Conservation (phyloP, 768 basidiomycete genomes). For the Tylopilus rubrobrunneus region DNA sequence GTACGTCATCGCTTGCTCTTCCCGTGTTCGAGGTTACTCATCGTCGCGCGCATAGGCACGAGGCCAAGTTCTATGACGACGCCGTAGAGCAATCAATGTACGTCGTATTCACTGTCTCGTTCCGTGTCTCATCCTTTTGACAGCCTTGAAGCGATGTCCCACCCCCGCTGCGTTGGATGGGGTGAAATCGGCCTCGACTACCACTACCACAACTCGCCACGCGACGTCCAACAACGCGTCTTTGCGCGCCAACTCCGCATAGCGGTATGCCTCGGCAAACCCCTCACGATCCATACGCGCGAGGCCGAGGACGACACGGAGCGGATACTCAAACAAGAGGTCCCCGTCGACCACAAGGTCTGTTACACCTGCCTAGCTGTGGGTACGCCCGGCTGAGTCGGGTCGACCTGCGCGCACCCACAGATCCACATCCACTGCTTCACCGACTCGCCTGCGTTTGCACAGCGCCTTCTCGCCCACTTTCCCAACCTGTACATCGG, state of each 20-base stretch:
- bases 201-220: slow-evolving; percentile 77
- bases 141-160: slow-evolving; percentile 70
- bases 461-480: slow-evolving; percentile 61
- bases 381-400: background rate
- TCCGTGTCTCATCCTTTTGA: no score
- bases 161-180: slow-evolving; percentile 83
- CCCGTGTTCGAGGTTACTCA: background rate
- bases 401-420: background rate
- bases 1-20: slow-evolving; percentile 37
- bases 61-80: slow-evolving; percentile 66
- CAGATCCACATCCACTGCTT: slow-evolving; percentile 89
- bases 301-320: slow-evolving; percentile 85
- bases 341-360: slow-evolving; percentile 69
- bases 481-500: slow-evolving; percentile 85
- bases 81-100: slow-evolving; percentile 61
- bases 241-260: slow-evolving; percentile 65
- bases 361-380: no score
- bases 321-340: slow-evolving; percentile 68
- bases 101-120: no score
- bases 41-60: slow-evolving; percentile 44
- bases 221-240: slow-evolving; percentile 60
- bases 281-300: slow-evolving; percentile 82
- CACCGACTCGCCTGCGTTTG: slow-evolving; percentile 77
- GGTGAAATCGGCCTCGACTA: slow-evolving; percentile 89
- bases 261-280: slow-evolving; percentile 67